Percentiles rank a stretch among this genome's conserved stretches.
Evolutionary conservation across 2,329 filamentous ascomycete genomes (phyloP).

Genomic region (Mollisia scopiformis): DNA sequence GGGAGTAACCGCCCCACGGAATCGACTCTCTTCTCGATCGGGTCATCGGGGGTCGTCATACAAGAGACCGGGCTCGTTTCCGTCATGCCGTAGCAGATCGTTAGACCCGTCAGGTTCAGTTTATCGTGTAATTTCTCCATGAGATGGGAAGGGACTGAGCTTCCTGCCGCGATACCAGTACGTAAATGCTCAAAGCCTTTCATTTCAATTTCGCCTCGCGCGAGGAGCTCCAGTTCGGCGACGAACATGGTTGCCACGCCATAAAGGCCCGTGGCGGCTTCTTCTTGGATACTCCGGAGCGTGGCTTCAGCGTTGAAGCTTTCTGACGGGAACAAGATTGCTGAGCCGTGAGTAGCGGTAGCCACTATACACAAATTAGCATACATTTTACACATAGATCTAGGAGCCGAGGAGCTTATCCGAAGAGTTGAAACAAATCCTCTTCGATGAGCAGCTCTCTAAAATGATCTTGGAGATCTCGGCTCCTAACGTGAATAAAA

Average conservation of each 20-base stretch:
- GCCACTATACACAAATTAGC: too few relatives aligned
- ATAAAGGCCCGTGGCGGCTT: constrained; percentile 69
- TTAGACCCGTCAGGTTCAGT: constrained; percentile 79
- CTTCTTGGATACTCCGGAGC: constrained; percentile 54
- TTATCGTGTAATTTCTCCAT: constrained; percentile 75
- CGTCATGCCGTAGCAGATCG: constrained; percentile 75
- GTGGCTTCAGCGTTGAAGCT: constrained; percentile 81
- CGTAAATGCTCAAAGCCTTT: constrained; percentile 67
- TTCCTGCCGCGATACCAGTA: constrained; percentile 92
- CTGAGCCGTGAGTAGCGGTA: constrained; percentile 79
- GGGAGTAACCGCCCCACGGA: constrained; percentile 82
- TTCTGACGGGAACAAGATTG: constrained; percentile 84
- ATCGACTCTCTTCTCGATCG: constrained; percentile 65
- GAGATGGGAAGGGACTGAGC: constrained; percentile 78
- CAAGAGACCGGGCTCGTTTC: constrained; percentile 51
- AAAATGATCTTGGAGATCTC: too few relatives aligned
- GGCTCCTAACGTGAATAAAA: too few relatives aligned
- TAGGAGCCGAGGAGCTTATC: too few relatives aligned
- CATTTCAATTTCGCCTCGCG: constrained; percentile 45
- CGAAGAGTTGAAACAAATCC: too few relatives aligned
- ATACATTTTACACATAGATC: too few relatives aligned
- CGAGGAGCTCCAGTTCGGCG: constrained; percentile 80
- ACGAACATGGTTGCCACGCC: constrained; percentile 95
- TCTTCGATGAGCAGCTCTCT: too few relatives aligned
- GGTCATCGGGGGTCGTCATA: constrained; percentile 72